Evolutionary conservation across 768 basidiomycete species (phyloP).

Genomic region (Candolleomyces efflorescens): DNA sequence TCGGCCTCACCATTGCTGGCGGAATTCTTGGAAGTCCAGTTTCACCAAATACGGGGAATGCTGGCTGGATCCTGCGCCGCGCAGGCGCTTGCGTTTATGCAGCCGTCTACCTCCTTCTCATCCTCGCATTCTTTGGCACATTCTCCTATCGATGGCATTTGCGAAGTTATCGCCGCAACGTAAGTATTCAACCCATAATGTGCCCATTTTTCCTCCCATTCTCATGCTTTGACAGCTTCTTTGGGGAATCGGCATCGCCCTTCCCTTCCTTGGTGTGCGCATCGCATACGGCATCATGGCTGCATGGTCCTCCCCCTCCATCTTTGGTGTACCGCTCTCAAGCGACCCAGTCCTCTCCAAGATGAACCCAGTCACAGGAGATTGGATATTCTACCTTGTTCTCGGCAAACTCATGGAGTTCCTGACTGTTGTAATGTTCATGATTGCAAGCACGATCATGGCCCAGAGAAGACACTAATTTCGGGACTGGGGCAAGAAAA

Average conservation of each 20-base stretch:
- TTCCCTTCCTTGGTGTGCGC: constrained; percentile 58
- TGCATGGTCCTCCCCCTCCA: constrained; percentile 50
- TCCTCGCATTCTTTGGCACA: constrained; percentile 36
- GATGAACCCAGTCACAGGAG: constrained; percentile 54
- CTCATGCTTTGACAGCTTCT: constrained; percentile 41
- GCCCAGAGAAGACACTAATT: constrained; percentile 11
- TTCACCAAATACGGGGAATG: constrained; percentile 24
- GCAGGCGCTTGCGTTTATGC: constrained; percentile 40
- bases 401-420: constrained; percentile 63
- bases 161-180: constrained; percentile 41
- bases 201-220: background rate
- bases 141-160: constrained; percentile 46
- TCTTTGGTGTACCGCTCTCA: constrained; percentile 33
- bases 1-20: constrained; percentile 42
- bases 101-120: constrained; percentile 34
- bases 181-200: constrained; percentile 18
- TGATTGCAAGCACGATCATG: constrained; percentile 42
- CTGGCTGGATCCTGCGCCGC: constrained; percentile 38
- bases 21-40: constrained; percentile 39
- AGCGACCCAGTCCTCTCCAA: constrained; percentile 42
- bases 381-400: constrained; percentile 54
- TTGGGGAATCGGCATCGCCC: constrained; percentile 44
- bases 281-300: constrained; percentile 56
- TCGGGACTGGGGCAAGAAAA: background rate
- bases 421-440: constrained; percentile 42